phyloP scores from a whole-genome alignment of 2,329 filamentous ascomycete species.

The Xylaria sp. region DNA sequence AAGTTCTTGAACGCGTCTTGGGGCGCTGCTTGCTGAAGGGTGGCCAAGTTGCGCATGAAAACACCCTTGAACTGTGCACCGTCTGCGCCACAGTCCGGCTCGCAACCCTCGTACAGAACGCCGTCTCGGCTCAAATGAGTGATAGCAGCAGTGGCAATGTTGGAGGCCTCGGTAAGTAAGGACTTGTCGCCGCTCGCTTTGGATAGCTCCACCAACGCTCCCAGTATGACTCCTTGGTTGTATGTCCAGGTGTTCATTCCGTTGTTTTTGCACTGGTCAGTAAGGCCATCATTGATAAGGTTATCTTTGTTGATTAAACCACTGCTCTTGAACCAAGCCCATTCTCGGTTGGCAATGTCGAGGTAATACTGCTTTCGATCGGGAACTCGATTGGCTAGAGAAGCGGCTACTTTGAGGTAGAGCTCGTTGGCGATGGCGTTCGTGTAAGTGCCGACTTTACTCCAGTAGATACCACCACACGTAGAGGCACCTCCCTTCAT shows the following conservation, averaged over 20 bases:
- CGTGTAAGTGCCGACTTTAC: slow-evolving; percentile 61
- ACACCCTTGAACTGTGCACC: slow-evolving; percentile 76
- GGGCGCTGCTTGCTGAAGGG: slow-evolving; percentile 61
- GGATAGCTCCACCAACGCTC: slow-evolving; percentile 62
- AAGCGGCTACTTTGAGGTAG: slow-evolving; percentile 61
- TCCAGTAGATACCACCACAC: slow-evolving; percentile 68
- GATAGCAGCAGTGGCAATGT: slow-evolving; percentile 64
- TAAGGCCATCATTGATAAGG: slow-evolving; percentile 65
- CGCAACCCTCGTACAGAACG: slow-evolving; percentile 65
- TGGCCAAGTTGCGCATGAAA: slow-evolving; percentile 71
- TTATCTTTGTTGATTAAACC: slow-evolving; percentile 62
- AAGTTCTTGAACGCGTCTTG: slow-evolving; percentile 55
- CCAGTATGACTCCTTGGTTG: slow-evolving; percentile 66
- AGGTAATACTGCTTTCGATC: slow-evolving; percentile 54
- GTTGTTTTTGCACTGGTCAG: slow-evolving; percentile 59
- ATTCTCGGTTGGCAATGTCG: slow-evolving; percentile 58
- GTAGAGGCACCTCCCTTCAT: slow-evolving; percentile 60
- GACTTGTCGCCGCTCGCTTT: slow-evolving; percentile 54
- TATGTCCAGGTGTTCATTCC: slow-evolving; percentile 60
- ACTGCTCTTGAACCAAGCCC: slow-evolving; percentile 62
- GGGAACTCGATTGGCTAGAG: slow-evolving; percentile 60
- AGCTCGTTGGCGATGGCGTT: slow-evolving; percentile 67
- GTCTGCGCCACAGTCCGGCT: slow-evolving; percentile 61
- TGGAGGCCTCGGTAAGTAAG: slow-evolving; percentile 54
- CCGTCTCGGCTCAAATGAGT: slow-evolving; percentile 54